Base-by-base conservation (phyloP, 106 monocot genomes). In the Agapanthus africanus region DNA sequence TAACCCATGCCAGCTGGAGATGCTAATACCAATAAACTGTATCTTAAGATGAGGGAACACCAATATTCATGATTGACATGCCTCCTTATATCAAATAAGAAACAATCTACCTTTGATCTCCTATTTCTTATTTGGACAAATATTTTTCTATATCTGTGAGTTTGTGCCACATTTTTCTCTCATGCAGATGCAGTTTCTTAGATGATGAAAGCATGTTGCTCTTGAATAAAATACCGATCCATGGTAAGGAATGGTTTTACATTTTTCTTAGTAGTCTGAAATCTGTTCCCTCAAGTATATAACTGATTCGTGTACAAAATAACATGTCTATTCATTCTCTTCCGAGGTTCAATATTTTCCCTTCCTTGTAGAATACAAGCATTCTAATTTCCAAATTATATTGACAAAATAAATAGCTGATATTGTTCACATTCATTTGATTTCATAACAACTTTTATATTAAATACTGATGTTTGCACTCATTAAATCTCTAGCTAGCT, bases 401-500 rank as follows among this genome's bases (percentile, higher is more conserved):
- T 32, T 28, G 1, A 11, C 59, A 59, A 23, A 31, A 59, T n/a
- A 63, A n/a, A 37, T 36, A 63, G 18, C 63, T 37, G 16, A 63
- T 37, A 33, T 61, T 16, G 15, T 35, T 37, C 10, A 5, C 34
- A 63, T 35, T 19, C 4, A 37, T 68, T 68, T 49, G 32, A 15
- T 11, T 68, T 28, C 33, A 47, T 42, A 8, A 37, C 26, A 37
- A 37, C 4, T 28, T 44, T 41, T n/a, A 61, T 67, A 69, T 50
- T 34, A 70, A 49, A 56, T 22, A 37, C n/a, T 67, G 41, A 68
- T 47, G 31, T 47, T 66, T 71, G 68, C 75, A 34, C 63, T 54
- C 23, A 74, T 33, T 11, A 88, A 51, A 40, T 88, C 81, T 70
- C 54, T 69, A 38, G 61, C 70, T 40, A 91, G 25, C 37, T 91